phyloP scores from a whole-genome alignment of 306 rosid genomes.

The Pterocarpus santalinus region DNA sequence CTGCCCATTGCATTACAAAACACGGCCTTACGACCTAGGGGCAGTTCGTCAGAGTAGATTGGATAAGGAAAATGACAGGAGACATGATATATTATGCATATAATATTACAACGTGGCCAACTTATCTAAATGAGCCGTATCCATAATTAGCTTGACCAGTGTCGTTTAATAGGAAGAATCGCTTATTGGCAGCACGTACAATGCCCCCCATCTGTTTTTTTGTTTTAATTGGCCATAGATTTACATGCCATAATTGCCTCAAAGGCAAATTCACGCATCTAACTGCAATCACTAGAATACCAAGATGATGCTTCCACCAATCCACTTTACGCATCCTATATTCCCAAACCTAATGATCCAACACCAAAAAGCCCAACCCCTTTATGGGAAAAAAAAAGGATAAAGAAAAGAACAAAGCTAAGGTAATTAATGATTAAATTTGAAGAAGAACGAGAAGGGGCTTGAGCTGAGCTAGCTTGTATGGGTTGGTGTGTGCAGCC shows the following conservation, averaged over 20 bases:
- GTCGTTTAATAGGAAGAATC: conserved; percentile 7
- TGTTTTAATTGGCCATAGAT: background rate
- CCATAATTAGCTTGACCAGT: conserved; percentile 31
- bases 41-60: conserved; percentile 35
- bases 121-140: background rate
- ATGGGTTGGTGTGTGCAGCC: conserved; percentile 41
- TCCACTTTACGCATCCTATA: conserved; percentile 2
- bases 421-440: background rate
- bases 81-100: conserved; percentile 17
- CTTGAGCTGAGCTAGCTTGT: background rate
- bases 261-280: conserved; percentile 41
- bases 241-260: conserved; percentile 11
- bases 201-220: background rate
- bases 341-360: background rate
- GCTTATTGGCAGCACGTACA: background rate
- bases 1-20: background rate
- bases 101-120: conserved; percentile 5
- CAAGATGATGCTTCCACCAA: conserved; percentile 1
- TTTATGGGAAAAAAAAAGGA: background rate
- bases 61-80: conserved; percentile 39
- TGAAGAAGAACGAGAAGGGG: background rate
- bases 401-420: background rate
- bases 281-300: background rate
- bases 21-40: conserved; percentile 34
- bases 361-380: background rate